phyloP scores from a whole-genome alignment of 2,329 filamentous ascomycete genomes.

The Fusarium tjaetaba region DNA sequence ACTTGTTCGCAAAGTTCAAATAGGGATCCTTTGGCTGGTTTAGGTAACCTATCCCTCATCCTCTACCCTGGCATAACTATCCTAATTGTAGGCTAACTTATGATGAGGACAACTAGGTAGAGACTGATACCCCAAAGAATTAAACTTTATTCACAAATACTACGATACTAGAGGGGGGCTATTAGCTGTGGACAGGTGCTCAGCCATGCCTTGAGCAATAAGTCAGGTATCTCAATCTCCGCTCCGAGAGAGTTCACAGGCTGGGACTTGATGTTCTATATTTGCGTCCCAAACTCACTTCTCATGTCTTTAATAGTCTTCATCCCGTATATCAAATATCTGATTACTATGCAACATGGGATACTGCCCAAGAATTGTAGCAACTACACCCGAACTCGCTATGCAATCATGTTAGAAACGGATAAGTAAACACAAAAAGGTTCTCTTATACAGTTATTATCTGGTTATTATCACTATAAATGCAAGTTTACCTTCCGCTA shows the following conservation, averaged over 20 bases:
- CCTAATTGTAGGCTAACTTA: not conserved
- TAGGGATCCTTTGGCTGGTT: too few species aligned
- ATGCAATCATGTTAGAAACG: not conserved
- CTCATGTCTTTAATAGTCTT: rapidly evolving
- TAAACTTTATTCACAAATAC: not conserved
- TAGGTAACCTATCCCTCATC: too few species aligned
- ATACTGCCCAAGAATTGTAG: not conserved
- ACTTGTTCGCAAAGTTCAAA: too few species aligned
- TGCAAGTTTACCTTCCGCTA: not conserved
- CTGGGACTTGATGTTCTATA: not conserved
- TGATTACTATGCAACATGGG: too few species aligned
- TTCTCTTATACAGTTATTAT: not conserved
- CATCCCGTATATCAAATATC: rapidly evolving
- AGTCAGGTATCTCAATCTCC: not conserved
- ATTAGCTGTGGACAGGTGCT: not conserved
- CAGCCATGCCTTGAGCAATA: too few species aligned
- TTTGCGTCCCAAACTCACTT: rapidly evolving
- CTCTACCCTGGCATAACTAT: not conserved
- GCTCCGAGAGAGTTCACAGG: not conserved
- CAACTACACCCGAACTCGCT: not conserved
- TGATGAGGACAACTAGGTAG: not conserved
- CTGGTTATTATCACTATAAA: rapidly evolving
- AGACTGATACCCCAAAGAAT: not conserved
- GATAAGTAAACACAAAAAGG: not conserved
- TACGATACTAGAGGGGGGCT: rapidly evolving